Evolutionary conservation across 2,329 filamentous ascomycete species (phyloP).

Genomic region (Fusarium vanettenii): DNA sequence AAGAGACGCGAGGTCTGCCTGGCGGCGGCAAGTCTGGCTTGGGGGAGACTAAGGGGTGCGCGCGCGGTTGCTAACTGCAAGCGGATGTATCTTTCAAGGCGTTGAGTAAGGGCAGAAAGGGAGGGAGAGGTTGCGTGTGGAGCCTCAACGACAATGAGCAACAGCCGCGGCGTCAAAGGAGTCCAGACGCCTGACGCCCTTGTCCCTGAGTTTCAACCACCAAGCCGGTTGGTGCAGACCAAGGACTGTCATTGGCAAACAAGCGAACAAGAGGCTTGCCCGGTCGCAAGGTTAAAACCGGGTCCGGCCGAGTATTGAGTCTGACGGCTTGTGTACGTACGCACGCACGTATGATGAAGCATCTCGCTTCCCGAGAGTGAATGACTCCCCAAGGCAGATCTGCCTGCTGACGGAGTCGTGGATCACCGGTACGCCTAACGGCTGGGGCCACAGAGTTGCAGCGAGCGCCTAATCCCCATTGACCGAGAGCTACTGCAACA

Average conservation of each 20-base stretch:
- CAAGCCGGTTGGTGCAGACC: slow-evolving; percentile 8
- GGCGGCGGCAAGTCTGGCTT: slow-evolving; percentile 10
- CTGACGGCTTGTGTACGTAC: slow-evolving; percentile 12
- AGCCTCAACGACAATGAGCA: slow-evolving; percentile 8
- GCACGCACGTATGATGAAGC: slow-evolving; percentile 5
- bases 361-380: slow-evolving; percentile 1
- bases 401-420: slow-evolving; percentile 18
- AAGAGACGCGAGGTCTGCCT: slow-evolving; percentile 19
- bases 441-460: slow-evolving; percentile 9
- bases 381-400: slow-evolving; percentile 30
- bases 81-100: slow-evolving; percentile 34
- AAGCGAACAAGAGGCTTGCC: slow-evolving; percentile 7
- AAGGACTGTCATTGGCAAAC: slow-evolving; percentile 28
- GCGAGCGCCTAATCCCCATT: slow-evolving; percentile 7
- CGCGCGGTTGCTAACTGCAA: slow-evolving; percentile 33
- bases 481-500: slow-evolving; percentile 35
- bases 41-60: not conserved
- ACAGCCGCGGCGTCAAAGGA: slow-evolving; percentile 30
- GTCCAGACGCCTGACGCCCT: slow-evolving; percentile 6
- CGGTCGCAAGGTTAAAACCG: slow-evolving; percentile 23
- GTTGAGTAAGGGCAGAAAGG: not conserved
- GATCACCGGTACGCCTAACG: slow-evolving; percentile 24
- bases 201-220: slow-evolving; percentile 5
- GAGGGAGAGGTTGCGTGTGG: slow-evolving; percentile 2
- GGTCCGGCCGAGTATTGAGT: slow-evolving; percentile 27